phyloP scores from a whole-genome alignment of 1,284 basidiomycete species.

The Schizophyllum amplum region DNA sequence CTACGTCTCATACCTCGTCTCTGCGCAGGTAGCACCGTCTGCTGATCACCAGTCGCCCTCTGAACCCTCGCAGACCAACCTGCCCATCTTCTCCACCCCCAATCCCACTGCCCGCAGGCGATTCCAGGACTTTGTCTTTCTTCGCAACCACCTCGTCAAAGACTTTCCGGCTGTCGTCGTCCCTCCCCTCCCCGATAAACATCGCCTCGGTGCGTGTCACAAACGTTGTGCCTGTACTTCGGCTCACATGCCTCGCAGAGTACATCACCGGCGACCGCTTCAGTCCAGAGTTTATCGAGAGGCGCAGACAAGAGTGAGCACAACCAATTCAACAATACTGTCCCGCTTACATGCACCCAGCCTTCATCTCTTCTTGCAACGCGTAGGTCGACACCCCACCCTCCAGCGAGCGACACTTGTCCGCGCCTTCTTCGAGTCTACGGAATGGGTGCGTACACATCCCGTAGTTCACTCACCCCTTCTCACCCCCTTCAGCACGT shows the following conservation, averaged over 20 bases:
- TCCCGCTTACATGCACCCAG: conserved; percentile 31
- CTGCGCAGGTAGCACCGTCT: conserved; percentile 62
- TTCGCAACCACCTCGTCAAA: conserved; percentile 81
- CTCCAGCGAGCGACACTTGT: conserved; percentile 88
- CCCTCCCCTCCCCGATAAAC: conserved; percentile 94
- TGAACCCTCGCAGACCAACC: conserved; percentile 54
- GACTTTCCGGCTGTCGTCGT: conserved; percentile 97
- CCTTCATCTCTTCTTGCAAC: conserved; percentile 88
- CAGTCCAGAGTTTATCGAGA: conserved; percentile 94
- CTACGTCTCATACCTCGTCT: conserved; percentile 91
- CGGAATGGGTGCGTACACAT: conserved; percentile 78
- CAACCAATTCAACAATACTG: conserved; percentile 6
- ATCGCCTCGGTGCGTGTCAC: conserved; percentile 71
- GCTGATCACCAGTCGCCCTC: conserved; percentile 1
- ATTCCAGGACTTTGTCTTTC: conserved; percentile 96
- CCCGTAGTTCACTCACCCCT: conserved; percentile 3
- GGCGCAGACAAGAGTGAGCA: conserved; percentile 79
- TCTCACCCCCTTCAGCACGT: conserved; percentile 56
- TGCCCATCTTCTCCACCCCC: conserved; percentile 69
- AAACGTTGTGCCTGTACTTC: background rate
- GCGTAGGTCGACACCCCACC: conserved; percentile 87
- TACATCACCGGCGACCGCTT: conserved; percentile 98
- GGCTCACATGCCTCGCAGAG: conserved; percentile 40
- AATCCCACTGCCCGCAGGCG: conserved; percentile 75
- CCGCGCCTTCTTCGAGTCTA: conserved; percentile 89